phyloP scores from a whole-genome alignment of 306 rosid genomes.

The Castanea mollissima region DNA sequence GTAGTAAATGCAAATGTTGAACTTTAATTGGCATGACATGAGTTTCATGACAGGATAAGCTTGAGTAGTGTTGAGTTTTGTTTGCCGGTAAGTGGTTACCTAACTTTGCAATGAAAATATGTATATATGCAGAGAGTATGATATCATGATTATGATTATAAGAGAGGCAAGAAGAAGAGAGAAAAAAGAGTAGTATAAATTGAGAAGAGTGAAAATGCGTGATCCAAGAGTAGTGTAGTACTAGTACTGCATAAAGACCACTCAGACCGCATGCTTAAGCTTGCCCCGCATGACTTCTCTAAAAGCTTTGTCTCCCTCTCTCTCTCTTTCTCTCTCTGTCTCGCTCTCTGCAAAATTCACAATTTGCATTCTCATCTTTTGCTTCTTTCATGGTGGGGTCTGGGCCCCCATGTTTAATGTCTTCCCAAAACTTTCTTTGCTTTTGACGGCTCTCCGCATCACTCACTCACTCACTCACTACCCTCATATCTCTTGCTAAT shows the following conservation, averaged over 20 bases:
- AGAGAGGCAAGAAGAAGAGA: background rate
- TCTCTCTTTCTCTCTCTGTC: no score
- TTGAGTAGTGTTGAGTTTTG: background rate
- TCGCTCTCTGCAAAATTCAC: background rate
- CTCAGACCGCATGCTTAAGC: background rate
- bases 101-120: background rate
- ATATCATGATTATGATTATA: background rate
- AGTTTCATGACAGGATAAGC: background rate
- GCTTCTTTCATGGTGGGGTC: background rate
- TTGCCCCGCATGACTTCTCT: background rate
- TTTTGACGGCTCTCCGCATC: constrained; percentile 1
- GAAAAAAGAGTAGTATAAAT: background rate
- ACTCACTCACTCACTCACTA: background rate
- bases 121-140: background rate
- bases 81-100: background rate
- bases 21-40: background rate
- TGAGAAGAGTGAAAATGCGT: background rate
- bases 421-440: background rate
- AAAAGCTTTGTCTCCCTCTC: background rate
- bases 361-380: background rate
- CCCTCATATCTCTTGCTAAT: no score
- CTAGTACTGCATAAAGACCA: background rate
- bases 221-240: background rate
- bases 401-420: no score
- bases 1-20: background rate